Evolutionary conservation across 805 yeast species (phyloP).

Genomic region (Nakazawaea pomicola): DNA sequence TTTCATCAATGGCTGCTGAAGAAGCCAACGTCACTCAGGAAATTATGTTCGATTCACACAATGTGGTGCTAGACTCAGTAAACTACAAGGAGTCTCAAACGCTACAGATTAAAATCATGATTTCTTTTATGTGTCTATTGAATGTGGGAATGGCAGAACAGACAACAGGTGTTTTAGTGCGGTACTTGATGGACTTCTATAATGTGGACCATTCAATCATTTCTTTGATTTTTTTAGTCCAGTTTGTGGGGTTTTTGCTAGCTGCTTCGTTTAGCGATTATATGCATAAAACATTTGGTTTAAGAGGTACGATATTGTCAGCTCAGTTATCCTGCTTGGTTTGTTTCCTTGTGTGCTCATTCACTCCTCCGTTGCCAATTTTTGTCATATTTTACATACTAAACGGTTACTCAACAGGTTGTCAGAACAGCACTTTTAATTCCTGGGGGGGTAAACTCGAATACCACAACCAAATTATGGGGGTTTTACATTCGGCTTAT

Average conservation of each 20-base stretch:
- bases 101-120: conserved; percentile 37
- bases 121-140: conserved; percentile 35
- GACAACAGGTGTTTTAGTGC: conserved; percentile 54
- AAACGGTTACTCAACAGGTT: conserved; percentile 53
- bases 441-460: conserved; percentile 44
- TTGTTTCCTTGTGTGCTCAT: conserved; percentile 28
- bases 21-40: no score
- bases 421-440: conserved; percentile 51
- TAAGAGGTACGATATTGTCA: conserved; percentile 39
- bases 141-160: conserved; percentile 57
- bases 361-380: conserved; percentile 36
- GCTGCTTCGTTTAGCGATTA: conserved; percentile 46
- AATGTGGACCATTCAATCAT: conserved; percentile 41
- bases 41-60: conserved; percentile 2
- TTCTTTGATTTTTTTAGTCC: conserved; percentile 48
- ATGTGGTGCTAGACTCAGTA: conserved; percentile 1
- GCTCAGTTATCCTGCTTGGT: conserved; percentile 29
- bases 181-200: conserved; percentile 45
- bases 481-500: conserved; percentile 46
- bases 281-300: conserved; percentile 40
- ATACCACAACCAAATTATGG: conserved; percentile 45
- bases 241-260: conserved; percentile 48
- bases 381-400: conserved; percentile 35
- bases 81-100: conserved; percentile 22
- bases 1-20: no score